Percentiles rank a stretch among this genome's conserved stretches.
Conservation (phyloP, 768 basidiomycete species). For the Lactarius quietus region DNA sequence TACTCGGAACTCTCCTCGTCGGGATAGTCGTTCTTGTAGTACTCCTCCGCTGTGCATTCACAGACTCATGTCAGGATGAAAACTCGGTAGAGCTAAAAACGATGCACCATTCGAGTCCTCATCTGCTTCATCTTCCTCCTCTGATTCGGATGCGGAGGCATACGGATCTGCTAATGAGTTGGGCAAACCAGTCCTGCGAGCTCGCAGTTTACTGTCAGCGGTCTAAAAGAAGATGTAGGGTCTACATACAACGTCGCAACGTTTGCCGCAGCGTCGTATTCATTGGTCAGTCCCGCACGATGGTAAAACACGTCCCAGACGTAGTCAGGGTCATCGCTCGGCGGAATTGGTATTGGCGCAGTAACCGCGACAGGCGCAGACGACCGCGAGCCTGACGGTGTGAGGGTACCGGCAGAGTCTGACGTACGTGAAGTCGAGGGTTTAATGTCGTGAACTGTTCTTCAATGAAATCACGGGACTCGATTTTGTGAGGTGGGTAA, state of each 20-base stretch:
- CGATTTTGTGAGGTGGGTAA: neutral
- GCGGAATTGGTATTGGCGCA: slow-evolving; percentile 9
- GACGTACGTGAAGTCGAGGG: slow-evolving; percentile 11
- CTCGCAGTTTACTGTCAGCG: slow-evolving; percentile 2
- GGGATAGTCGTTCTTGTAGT: slow-evolving; percentile 83
- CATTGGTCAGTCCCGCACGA: slow-evolving; percentile 52
- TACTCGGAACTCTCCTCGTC: slow-evolving; percentile 52
- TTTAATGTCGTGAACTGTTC: slow-evolving; percentile 12
- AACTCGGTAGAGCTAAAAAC: neutral
- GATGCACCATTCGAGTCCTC: slow-evolving; percentile 78
- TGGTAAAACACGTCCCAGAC: slow-evolving; percentile 87
- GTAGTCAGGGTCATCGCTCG: slow-evolving; percentile 50
- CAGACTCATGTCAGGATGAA: neutral
- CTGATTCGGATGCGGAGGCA: slow-evolving; percentile 55
- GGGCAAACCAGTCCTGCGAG: slow-evolving; percentile 59
- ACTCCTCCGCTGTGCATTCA: slow-evolving; percentile 60
- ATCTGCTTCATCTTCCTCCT: slow-evolving; percentile 70
- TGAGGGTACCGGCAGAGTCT: slow-evolving; percentile 13
- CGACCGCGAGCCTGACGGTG: slow-evolving; percentile 12
- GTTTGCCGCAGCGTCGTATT: slow-evolving; percentile 53
- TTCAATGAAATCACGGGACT: neutral
- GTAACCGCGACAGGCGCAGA: slow-evolving; percentile 4
- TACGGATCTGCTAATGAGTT: slow-evolving; percentile 47
- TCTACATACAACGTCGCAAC: slow-evolving; percentile 62
- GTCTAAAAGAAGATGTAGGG: slow-evolving; percentile 3